These are phyloP conservation scores for Cladosporium sp. DNA, from an alignment of 2,329 filamentous ascomycete species.

Conservation along the genomic window DNA sequence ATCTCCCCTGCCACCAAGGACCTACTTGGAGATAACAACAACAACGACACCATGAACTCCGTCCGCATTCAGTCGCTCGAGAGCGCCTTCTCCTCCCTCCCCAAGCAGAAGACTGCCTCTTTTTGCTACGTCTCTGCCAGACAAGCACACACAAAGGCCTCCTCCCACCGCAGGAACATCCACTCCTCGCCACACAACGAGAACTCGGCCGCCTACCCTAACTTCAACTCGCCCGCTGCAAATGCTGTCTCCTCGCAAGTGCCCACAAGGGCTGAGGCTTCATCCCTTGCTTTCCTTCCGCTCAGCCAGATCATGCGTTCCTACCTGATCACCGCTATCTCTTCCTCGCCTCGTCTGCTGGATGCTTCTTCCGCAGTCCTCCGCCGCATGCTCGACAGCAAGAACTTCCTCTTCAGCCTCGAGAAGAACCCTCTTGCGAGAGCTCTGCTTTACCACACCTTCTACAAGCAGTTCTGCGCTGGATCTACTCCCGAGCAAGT, in stretches of 20 bases:
- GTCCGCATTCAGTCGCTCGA: slow-evolving; percentile 15
- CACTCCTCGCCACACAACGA: slow-evolving; percentile 19
- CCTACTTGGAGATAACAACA: neutral
- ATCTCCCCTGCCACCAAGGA: neutral
- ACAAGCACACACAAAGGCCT: slow-evolving; percentile 10
- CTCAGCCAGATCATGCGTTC: slow-evolving; percentile 67
- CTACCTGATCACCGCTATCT: slow-evolving; percentile 67
- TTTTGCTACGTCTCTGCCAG: slow-evolving; percentile 9
- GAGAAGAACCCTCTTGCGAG: slow-evolving; percentile 73
- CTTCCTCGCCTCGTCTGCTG: slow-evolving; percentile 69
- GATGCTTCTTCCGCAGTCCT: slow-evolving; percentile 69
- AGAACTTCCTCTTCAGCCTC: slow-evolving; percentile 66
- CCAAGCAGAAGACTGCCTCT: slow-evolving; percentile 2
- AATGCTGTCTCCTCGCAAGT: neutral
- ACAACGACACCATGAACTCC: neutral
- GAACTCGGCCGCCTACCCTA: slow-evolving; percentile 16
- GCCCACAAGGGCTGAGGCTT: slow-evolving; percentile 13
- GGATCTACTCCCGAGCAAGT: slow-evolving; percentile 74
- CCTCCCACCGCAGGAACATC: slow-evolving; percentile 12
- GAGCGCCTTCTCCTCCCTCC: slow-evolving; percentile 10
- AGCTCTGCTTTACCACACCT: slow-evolving; percentile 73
- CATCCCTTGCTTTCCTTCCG: slow-evolving; percentile 66
- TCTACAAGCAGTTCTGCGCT: slow-evolving; percentile 90
- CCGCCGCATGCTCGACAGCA: slow-evolving; percentile 67
- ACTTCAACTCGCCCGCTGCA: slow-evolving; percentile 13